phyloP scores from a whole-genome alignment of 129 eudicot genomes.

The Heracleum sosnowskyi region DNA sequence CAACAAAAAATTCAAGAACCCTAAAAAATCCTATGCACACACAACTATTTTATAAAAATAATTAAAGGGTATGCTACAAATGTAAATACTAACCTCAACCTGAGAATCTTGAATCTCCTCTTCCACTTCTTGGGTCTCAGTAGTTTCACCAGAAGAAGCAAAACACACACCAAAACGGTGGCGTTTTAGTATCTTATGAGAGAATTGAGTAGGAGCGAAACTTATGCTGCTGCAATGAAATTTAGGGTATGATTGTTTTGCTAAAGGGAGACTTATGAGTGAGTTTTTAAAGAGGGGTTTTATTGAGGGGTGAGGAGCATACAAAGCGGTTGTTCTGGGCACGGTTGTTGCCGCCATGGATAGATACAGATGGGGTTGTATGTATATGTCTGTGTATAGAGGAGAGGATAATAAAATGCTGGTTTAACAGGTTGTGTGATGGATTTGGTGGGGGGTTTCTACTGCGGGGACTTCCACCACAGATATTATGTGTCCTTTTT shows the following conservation, averaged over 20 bases:
- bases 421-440: too few species aligned
- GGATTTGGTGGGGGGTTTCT: background rate
- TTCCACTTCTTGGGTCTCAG: constrained; percentile 8
- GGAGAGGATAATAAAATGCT: background rate
- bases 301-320: background rate
- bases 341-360: constrained; percentile 2
- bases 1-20: background rate
- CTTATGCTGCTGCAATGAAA: background rate
- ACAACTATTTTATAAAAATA: too few species aligned
- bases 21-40: background rate
- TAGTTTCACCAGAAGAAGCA: constrained; percentile 3
- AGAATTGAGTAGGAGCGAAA: background rate
- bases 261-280: background rate
- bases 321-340: background rate
- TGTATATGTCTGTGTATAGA: too few species aligned
- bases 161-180: background rate
- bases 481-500: background rate
- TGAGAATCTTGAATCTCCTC: constrained; percentile 10
- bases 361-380: background rate
- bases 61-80: too few species aligned
- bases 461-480: background rate
- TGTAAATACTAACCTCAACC: background rate
- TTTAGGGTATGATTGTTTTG: background rate
- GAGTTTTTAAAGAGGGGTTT: background rate
- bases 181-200: background rate